Evolutionary conservation across 129 eudicot species (phyloP), one percentile per base, ranked within the genome.

Genomic region (Gnaphalium uliginosum): DNA sequence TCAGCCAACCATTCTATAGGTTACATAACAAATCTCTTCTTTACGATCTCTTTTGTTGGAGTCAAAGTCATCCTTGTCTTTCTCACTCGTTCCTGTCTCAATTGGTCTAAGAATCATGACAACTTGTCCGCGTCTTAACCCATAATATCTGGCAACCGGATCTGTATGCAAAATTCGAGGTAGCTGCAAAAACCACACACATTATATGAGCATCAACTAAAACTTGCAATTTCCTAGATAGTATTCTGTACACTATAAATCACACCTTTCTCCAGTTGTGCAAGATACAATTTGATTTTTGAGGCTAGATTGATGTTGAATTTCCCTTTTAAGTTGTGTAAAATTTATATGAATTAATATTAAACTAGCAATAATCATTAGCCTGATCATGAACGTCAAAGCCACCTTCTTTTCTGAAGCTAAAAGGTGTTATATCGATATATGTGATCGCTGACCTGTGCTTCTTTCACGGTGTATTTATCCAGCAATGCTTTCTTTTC

Each of bases 41-140:
- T 80, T 67, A 30, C 75, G 83, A 14, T 80, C 79, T 43, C 69
- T 68, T 57, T 67, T 68, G 27, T 67, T 80, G 9, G 83, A 74
- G 18, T 80, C 83, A 27, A 80, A 80, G 4, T 73, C 83, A 58
- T 80, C 83, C 57, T 80, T 80, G 57, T 80, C 79, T 74, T 66
- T 80, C 57, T 73, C 71, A 6, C 79, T 80, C 25, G 83, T 80
- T 69, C 83, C 83, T 0, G 83, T 80, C 68, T 80, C 83, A 11
- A 80, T 80, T 22, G 83, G 79, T 74, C 83, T 68, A 24, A 67
- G 23, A 74, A 80, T 74, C 46, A 73, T 80, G 27, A 80, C 79
- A 29, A 80, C 83, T 30, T 80, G 83, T 46, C 83, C 79, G 9
- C 83, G 79, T 39, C 83, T 73, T 67, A 80, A 74, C 14, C 83